These are phyloP conservation scores for Iberis pinnata DNA, from an alignment of 345 rosid species.

Conservation along the genomic window DNA sequence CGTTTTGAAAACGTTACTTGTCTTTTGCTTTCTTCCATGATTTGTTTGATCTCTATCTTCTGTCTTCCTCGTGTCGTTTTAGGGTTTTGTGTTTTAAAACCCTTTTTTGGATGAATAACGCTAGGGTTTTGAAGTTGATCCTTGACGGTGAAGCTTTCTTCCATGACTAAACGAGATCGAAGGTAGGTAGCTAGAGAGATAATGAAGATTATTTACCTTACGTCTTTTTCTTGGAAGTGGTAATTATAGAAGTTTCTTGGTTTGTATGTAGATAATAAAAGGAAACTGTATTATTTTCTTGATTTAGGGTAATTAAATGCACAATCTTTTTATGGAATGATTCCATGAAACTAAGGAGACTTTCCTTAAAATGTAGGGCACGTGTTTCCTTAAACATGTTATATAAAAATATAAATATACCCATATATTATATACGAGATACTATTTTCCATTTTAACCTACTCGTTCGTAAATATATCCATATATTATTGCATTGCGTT, in stretches of 20 bases:
- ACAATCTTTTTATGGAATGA: conserved; percentile 16
- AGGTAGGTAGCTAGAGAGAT: too few species aligned
- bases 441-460: too few species aligned
- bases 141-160: conserved; percentile 15
- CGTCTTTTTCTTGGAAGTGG: conserved; percentile 7
- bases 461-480: too few species aligned
- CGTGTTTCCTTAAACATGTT: conserved; percentile 1
- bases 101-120: conserved; percentile 7
- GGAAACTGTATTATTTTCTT: neutral
- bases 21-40: conserved; percentile 24
- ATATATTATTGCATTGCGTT: too few species aligned
- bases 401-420: too few species aligned
- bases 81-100: conserved; percentile 11
- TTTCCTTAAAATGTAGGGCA: neutral
- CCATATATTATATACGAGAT: too few species aligned
- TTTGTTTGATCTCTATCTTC: conserved; percentile 30
- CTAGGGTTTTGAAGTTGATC: conserved; percentile 7
- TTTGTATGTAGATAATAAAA: neutral
- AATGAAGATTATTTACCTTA: conserved; percentile 4
- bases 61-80: conserved; percentile 26
- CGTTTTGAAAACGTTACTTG: conserved; percentile 45
- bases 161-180: conserved; percentile 16
- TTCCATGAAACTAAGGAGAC: neutral
- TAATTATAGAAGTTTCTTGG: conserved; percentile 11
- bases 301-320: neutral